These are phyloP conservation scores for Fusarium tricinctum DNA, from an alignment of 2,329 filamentous ascomycete species.

Conservation along the genomic window DNA sequence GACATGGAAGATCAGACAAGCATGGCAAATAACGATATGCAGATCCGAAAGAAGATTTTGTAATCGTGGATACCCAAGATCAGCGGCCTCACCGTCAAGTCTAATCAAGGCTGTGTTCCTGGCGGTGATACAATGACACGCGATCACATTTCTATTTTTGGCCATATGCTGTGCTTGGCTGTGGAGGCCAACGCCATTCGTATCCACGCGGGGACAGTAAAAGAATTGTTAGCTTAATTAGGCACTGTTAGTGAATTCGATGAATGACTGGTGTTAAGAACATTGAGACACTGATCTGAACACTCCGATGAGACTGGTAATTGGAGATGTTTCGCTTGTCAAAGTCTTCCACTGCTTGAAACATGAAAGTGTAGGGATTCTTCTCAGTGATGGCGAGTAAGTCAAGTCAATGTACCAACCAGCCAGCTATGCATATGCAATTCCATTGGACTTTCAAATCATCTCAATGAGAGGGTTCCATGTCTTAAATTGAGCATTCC, in stretches of 20 bases:
- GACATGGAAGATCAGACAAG: not conserved
- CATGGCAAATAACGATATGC: conserved; percentile 6
- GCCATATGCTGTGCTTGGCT: conserved; percentile 11
- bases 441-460: not conserved
- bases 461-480: conserved; percentile 2
- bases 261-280: not conserved
- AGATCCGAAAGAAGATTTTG: conserved; percentile 3
- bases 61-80: conserved; percentile 24
- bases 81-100: conserved; percentile 15
- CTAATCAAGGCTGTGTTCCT: conserved; percentile 38
- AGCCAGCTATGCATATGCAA: not conserved
- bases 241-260: not conserved
- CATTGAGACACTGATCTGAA: not conserved
- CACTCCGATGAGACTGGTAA: not conserved
- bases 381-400: not conserved
- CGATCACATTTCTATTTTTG: conserved; percentile 49
- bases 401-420: not conserved
- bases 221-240: not conserved
- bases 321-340: not conserved
- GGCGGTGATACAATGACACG: conserved; percentile 41
- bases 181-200: conserved; percentile 4
- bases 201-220: conserved; percentile 2
- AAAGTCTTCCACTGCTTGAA: conserved; percentile 1
- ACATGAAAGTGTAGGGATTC: not conserved
- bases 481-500: conserved; percentile 18